phyloP scores from a whole-genome alignment of 148 eudicot species.

The Heliamphora exappendiculata region DNA sequence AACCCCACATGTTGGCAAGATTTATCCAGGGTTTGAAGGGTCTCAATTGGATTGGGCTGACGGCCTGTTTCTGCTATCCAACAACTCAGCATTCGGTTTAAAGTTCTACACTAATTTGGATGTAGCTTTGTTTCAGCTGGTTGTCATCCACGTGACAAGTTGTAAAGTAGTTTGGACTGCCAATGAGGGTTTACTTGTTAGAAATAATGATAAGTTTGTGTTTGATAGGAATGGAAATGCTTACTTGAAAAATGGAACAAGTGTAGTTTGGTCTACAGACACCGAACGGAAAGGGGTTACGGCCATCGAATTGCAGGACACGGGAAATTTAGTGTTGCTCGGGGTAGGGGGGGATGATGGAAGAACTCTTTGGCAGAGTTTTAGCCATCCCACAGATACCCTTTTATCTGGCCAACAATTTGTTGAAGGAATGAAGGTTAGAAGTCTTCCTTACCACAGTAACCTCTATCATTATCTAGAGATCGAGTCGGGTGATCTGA shows the following conservation, averaged over 20 bases:
- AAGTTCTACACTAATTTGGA: constrained; percentile 20
- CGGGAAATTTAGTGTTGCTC: constrained; percentile 22
- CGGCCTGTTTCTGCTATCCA: constrained; percentile 24
- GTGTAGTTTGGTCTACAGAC: constrained; percentile 25
- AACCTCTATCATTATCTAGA: constrained; percentile 13
- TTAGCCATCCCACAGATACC: constrained; percentile 25
- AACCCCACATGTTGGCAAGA: constrained; percentile 7
- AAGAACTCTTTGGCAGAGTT: constrained; percentile 24
- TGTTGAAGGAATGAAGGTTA: constrained; percentile 18
- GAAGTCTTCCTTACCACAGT: constrained; percentile 5
- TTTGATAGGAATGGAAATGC: constrained; percentile 26
- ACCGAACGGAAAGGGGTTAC: constrained; percentile 19
- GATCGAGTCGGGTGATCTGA: constrained; percentile 10
- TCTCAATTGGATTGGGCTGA: constrained; percentile 15
- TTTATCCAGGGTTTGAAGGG: constrained; percentile 20
- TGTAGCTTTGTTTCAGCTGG: constrained; percentile 13
- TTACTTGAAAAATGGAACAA: constrained; percentile 16
- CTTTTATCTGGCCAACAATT: constrained; percentile 19
- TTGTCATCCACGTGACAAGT: constrained; percentile 19
- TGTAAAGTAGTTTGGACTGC: constrained; percentile 23
- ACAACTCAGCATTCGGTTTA: constrained; percentile 18
- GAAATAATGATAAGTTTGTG: constrained; percentile 17
- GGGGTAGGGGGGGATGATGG: constrained; percentile 9
- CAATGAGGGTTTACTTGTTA: constrained; percentile 13
- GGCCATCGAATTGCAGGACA: constrained; percentile 17